Evolutionary conservation across 2,329 filamentous ascomycete genomes (phyloP).

Genomic region (Sporothrix protearum): DNA sequence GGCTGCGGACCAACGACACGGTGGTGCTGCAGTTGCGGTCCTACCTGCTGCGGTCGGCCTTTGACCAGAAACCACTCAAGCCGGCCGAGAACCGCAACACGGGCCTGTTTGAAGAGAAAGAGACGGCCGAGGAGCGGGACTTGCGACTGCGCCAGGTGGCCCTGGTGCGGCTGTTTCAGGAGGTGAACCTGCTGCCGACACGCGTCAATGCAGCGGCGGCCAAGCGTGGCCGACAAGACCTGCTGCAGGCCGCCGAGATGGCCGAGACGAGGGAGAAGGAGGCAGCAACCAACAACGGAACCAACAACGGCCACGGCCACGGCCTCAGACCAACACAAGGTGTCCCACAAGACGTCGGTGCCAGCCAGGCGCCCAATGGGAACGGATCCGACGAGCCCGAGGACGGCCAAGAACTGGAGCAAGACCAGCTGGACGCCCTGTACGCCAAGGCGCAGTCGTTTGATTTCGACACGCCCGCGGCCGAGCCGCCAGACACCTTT

Average conservation of each 20-base stretch:
- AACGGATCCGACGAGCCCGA: slow-evolving; percentile 61
- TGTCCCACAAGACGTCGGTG: not conserved
- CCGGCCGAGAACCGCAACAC: slow-evolving; percentile 66
- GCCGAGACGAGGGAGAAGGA: slow-evolving; percentile 71
- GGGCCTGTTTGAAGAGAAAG: slow-evolving; percentile 76
- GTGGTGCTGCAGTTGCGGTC: slow-evolving; percentile 85
- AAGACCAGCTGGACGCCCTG: slow-evolving; percentile 88
- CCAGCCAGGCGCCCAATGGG: not conserved
- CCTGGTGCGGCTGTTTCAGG: slow-evolving; percentile 82
- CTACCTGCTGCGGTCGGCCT: slow-evolving; percentile 70
- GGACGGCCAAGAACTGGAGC: slow-evolving; percentile 86
- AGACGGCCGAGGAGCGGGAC: slow-evolving; percentile 79
- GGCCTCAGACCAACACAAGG: not conserved
- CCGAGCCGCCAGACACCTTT: slow-evolving; percentile 79
- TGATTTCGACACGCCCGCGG: slow-evolving; percentile 86
- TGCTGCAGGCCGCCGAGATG: slow-evolving; percentile 83
- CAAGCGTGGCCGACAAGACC: slow-evolving; percentile 74
- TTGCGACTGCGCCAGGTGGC: slow-evolving; percentile 81
- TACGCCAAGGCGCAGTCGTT: slow-evolving; percentile 97
- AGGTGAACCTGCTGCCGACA: slow-evolving; percentile 77
- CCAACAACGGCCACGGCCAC: slow-evolving; percentile 41
- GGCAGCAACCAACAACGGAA: too few species aligned
- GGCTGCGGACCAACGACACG: slow-evolving; percentile 83
- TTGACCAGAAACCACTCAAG: slow-evolving; percentile 61
- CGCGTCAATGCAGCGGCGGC: slow-evolving; percentile 69